A percentile compares a stretch with the other conserved stretches of the same genome.
Conservation (phyloP, 345 rosid species). For the Iberis pinnata region DNA sequence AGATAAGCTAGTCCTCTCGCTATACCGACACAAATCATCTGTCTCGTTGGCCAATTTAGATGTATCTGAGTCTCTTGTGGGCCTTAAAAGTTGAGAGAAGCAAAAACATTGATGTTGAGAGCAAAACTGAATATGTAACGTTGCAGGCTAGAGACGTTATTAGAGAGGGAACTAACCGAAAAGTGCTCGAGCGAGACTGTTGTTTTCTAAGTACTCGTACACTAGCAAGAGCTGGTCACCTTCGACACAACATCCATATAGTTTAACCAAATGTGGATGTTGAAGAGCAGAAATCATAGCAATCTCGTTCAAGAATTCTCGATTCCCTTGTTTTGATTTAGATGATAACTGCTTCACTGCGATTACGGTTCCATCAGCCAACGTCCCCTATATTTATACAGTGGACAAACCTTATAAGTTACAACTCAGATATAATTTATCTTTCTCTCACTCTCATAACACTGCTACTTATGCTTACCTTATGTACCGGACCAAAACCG, state of each 20-base stretch:
- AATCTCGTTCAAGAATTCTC: conserved; percentile 53
- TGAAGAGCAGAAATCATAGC: conserved; percentile 55
- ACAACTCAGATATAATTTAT: not conserved
- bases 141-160: too few species aligned
- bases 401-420: not conserved
- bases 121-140: not conserved
- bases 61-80: conserved; percentile 29
- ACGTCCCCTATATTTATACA: conserved; percentile 34
- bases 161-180: conserved; percentile 27
- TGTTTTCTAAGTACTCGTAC: conserved; percentile 54
- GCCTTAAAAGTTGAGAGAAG: conserved; percentile 12
- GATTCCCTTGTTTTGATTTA: conserved; percentile 53
- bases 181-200: conserved; percentile 46
- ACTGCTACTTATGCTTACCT: conserved; percentile 42
- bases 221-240: conserved; percentile 46
- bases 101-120: not conserved
- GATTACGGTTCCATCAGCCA: conserved; percentile 45
- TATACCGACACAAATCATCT: conserved; percentile 42
- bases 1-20: conserved; percentile 44
- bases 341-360: conserved; percentile 52
- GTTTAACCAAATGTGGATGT: conserved; percentile 51
- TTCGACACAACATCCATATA: conserved; percentile 52
- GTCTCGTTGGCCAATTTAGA: conserved; percentile 38
- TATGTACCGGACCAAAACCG: conserved; percentile 65
- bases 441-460: not conserved